Conservation (phyloP, 352 stramenopile species). For the Aphanomyces cochlioides region DNA sequence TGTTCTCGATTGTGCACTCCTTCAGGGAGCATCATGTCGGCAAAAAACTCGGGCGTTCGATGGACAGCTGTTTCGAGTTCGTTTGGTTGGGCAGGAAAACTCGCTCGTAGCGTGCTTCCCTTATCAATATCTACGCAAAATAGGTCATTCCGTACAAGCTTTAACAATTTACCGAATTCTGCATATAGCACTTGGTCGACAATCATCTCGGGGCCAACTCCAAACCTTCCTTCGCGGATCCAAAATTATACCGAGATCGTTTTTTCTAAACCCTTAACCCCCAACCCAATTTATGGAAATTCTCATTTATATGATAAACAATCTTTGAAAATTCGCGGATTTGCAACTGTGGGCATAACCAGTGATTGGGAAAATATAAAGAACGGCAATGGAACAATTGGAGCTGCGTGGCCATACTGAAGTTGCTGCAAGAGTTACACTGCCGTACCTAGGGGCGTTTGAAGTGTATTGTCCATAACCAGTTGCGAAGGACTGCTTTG, state of each 20-base stretch:
- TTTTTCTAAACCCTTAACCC: background rate
- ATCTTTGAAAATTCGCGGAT: background rate
- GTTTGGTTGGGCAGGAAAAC: conserved; percentile 39
- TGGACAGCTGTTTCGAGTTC: conserved; percentile 42
- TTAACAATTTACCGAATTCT: conserved; percentile 23
- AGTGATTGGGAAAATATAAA: too few species aligned
- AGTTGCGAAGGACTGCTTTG: too few species aligned
- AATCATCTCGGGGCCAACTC: conserved; percentile 1
- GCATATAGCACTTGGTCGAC: conserved; percentile 10
- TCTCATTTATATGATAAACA: background rate
- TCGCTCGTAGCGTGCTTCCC: conserved; percentile 75
- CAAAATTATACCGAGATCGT: too few species aligned
- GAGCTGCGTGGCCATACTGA: too few species aligned
- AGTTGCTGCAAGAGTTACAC: too few species aligned
- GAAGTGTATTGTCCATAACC: too few species aligned
- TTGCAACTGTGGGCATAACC: background rate
- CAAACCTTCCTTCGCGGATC: too few species aligned
- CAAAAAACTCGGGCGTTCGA: conserved; percentile 87
- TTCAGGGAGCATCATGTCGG: conserved; percentile 84
- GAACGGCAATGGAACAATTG: too few species aligned
- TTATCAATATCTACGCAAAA: conserved; percentile 87
- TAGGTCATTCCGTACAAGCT: background rate
- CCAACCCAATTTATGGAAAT: background rate
- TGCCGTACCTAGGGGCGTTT: too few species aligned
- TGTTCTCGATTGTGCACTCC: conserved; percentile 84